Base-by-base conservation (phyloP, 495 filamentous ascomycete genomes). In the Podospora fimiseda region DNA sequence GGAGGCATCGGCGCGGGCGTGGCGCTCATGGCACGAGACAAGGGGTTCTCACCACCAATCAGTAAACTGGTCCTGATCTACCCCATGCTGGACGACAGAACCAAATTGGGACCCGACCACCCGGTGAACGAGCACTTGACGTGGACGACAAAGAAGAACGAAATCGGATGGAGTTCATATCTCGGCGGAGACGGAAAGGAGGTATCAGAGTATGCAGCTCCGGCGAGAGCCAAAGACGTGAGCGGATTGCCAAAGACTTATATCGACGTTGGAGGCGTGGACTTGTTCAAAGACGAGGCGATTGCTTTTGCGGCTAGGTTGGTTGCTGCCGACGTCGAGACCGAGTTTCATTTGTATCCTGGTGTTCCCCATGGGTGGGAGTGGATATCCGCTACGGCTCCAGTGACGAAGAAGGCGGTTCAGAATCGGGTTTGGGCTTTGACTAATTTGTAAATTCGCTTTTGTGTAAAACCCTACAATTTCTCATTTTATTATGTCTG, bases 291-390 rank as follows among this genome's bases (percentile, higher is more conserved):
- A 7, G 72, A 76, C 37, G 72, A 78, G 58, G 53, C 57, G 42
- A 33, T 76, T 2, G 66, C 53, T 7, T 79, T 66, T 60, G 77
- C 69, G 14, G 53, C 53, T 8, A 53, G 23, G 39, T 48, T 80
- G 33, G 68, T 65, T 50, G 57, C 38, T 46, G 58, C 55, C 16
- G 72, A 69, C 20, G 70, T 74, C 2, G 54, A 64, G 2, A 68
- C 73, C 1, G 77, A 82, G 55, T 61, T 80, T 19, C 75, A 79
- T 59, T 59, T 80, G 24, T 80, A 74, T 60, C 65, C 71, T 0
- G 79, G 78, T 0, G 64, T 69, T 9, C 72, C 67, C 33, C 77
- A 80, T 62, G 72, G 62, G 0, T 80, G 73, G 55, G 74, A 78
- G 21, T 37, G 44, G 51, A 7, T 51, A 14, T 43, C 42, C 14